Base-by-base conservation (phyloP, 139 green algal genomes). In the Picochlorum costavermella region DNA sequence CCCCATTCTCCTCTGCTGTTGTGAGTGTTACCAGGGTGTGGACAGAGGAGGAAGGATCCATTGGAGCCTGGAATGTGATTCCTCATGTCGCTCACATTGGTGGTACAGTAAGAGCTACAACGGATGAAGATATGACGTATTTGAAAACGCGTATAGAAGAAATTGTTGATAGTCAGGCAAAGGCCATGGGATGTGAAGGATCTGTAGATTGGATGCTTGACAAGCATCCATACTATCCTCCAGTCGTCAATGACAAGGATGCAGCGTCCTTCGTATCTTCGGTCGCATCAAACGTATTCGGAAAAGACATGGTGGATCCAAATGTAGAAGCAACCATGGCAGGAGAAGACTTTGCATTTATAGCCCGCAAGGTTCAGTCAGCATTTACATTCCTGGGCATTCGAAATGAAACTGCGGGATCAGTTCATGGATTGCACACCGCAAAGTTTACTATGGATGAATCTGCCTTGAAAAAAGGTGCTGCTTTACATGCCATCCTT, bases 341-440 rank as follows among this genome's bases (percentile, higher is more conserved):
- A 8, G 88, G 70, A 0, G 89, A 96, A 69, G 89, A 96, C 74
- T 96, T 96, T 72, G 62, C 77, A 4, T 96, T 91, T 68, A 88
- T 86, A 25, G 65, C 57, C 6, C 29, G 50, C 23, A 61, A 29
- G 2, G 70, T 86, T 3, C 84, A 84, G 25, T 81, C 75, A 28
- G 68, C 69, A 4, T 86, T 96, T 49, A 58, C 79, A 16, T 95
- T 95, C 64, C 59, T 96, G 58, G 90, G 90, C 43, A 93, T 88
- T 12, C 71, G 69, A 16, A 91, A 95, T 63, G 79, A 90, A 61
- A 85, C 63, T 4, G 6, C 71, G 3, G 87, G 87, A 6, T 65
- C 71, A 6, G 72, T 79, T 17, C 77, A 87, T 58, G 69, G 68
- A 12, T 74, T 95, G 56, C 88, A 95, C 75, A 91, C 70, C 6